Conservation (phyloP, 345 rosid genomes). For the Toxicodendron radicans region DNA sequence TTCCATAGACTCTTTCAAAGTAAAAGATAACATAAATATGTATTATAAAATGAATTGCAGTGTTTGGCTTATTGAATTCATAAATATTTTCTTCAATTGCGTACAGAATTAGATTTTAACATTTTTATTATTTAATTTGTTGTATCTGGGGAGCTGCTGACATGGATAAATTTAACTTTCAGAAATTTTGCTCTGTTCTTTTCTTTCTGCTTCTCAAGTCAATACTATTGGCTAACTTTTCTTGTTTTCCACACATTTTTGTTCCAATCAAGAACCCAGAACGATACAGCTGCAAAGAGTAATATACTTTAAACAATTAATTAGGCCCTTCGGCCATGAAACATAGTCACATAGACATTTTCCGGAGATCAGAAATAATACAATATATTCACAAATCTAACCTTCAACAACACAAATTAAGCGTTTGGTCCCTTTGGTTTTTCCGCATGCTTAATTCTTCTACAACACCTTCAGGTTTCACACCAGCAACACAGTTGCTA, state of each 20-base stretch:
- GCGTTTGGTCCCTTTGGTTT: slow-evolving; percentile 24
- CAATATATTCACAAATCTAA: slow-evolving; percentile 5
- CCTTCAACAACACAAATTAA: slow-evolving; percentile 4
- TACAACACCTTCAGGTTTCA: slow-evolving; percentile 1
- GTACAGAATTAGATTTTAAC: neutral
- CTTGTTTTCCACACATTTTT: neutral
- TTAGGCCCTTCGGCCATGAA: slow-evolving; percentile 21
- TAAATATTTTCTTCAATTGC: neutral
- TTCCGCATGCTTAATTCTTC: neutral
- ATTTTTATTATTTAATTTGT: neutral
- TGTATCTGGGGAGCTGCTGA: neutral
- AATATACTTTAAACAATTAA: neutral
- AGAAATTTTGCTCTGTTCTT: slow-evolving; percentile 4
- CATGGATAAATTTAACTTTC: neutral
- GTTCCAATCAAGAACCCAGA: neutral
- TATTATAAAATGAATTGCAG: neutral
- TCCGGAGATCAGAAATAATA: neutral
- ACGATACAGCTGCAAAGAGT: neutral
- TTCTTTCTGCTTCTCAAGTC: neutral
- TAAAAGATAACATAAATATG: no score
- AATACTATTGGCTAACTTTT: neutral
- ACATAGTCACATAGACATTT: neutral
- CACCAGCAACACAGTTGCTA: neutral
- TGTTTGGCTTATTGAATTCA: neutral
- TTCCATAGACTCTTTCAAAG: neutral